Base-by-base conservation (phyloP, 164 flowering plant genomes). In the Liquidambar formosana region DNA sequence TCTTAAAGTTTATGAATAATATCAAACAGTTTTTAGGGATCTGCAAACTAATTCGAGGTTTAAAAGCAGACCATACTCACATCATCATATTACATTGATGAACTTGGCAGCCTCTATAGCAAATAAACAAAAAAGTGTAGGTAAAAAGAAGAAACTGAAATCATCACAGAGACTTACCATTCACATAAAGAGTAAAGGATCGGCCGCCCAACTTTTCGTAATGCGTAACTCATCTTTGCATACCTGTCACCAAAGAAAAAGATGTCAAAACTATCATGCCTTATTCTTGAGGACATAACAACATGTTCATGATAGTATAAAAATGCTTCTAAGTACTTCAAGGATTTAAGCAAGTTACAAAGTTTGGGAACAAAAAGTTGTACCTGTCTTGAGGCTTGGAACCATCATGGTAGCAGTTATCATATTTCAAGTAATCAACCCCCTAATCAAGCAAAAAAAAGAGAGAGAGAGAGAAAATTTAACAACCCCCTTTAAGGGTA, bases 401-500 rank as follows among this genome's bases (percentile, higher is more conserved):
- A 23, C 79, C 85, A 63, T 71, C 76, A 70, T 78, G 51, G 63
- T 78, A 64, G 67, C 88, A 84, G 68, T 84, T 84, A 67, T 84
- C 88, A 53, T 84, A 84, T 63, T 84, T 84, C 80, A 84, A 78
- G 75, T 82, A 84, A 48, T 84, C 88, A 21, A 84, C 58, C 4
- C 81, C 84, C 87, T 33, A 33, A 33, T 33, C 41, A 33, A 33
- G 41, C 41, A 2, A 33, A 33, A 33, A 33, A 33, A 33, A 33
- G 6, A 33, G 6, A 33, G 6, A 33, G 6, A 33, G 41, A n/a
- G n/a, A n/a, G n/a, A n/a, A n/a, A n/a, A n/a, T n/a, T n/a, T n/a
- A n/a, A n/a, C n/a, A n/a, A n/a, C n/a, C n/a, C n/a, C n/a, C n/a
- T n/a, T n/a, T n/a, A n/a, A n/a, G n/a, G n/a, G n/a, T 84, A 33